Conservation (phyloP, 108 stramenopile species). For the Nannochloropsis gaditana region DNA sequence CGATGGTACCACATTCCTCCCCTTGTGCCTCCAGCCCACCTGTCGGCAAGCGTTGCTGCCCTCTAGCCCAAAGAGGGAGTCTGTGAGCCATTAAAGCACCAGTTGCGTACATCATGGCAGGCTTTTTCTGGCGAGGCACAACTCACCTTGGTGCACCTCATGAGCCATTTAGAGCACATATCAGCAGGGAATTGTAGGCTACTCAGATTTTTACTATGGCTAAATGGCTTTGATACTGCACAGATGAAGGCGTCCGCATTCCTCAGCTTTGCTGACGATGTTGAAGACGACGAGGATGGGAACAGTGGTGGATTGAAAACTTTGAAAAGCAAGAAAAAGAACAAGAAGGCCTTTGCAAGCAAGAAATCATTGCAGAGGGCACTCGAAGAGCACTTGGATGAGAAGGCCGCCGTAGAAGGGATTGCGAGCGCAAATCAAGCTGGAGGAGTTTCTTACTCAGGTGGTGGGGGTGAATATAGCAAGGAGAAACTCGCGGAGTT, state of each 20-base stretch:
- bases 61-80: no score
- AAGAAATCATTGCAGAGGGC: conserved; percentile 17
- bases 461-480: conserved; percentile 19
- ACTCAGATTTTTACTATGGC: no score
- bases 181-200: no score
- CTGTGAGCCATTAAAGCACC: no score
- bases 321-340: conserved; percentile 9
- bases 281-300: not conserved
- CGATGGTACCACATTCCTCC: no score
- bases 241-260: not conserved
- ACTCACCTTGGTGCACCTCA: no score
- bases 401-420: not conserved
- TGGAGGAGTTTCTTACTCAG: not conserved
- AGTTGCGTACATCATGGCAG: no score
- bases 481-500: not conserved
- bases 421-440: not conserved
- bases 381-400: not conserved
- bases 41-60: no score
- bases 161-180: no score
- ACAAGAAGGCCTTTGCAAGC: not conserved
- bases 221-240: no score
- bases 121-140: no score
- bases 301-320: not conserved
- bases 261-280: conserved; percentile 16
- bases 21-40: no score